Conservation (phyloP, 768 basidiomycete species). For the Tylopilus plumbeoviolaceoides region DNA sequence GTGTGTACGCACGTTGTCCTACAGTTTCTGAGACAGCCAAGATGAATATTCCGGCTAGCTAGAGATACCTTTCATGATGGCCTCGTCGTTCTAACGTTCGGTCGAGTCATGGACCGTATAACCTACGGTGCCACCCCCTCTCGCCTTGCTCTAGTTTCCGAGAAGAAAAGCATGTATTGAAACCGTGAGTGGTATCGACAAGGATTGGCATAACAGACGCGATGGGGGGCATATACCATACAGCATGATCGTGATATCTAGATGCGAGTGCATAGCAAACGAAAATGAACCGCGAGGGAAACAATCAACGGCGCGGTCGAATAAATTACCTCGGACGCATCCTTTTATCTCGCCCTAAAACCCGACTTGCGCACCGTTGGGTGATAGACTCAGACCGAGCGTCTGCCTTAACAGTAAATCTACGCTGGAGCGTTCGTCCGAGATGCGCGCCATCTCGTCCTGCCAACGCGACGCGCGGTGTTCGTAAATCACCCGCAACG, state of each 20-base stretch:
- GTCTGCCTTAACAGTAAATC: conserved; percentile 65
- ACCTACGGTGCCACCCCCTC: too few relatives aligned
- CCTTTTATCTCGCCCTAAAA: not conserved
- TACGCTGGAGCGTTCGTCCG: conserved; percentile 64
- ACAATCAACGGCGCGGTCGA: not conserved
- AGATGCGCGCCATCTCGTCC: conserved; percentile 66
- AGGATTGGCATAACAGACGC: not conserved
- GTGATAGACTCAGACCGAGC: conserved; percentile 40
- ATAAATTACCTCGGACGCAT: not conserved
- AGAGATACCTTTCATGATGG: too few relatives aligned
- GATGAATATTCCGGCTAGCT: too few relatives aligned
- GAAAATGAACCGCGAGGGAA: not conserved
- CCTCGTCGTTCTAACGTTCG: too few relatives aligned
- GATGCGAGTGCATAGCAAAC: not conserved
- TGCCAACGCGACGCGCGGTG: too few relatives aligned
- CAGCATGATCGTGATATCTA: not conserved
- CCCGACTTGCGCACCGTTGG: conserved; percentile 12
- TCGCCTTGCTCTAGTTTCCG: too few relatives aligned
- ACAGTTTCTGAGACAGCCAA: too few relatives aligned
- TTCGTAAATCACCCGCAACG: conserved; percentile 62
- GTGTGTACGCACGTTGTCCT: too few relatives aligned
- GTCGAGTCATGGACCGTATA: too few relatives aligned
- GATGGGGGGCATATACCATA: not conserved
- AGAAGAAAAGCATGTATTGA: not conserved
- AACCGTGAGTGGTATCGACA: not conserved